A percentile compares a stretch with the other conserved stretches of the same genome.
Evolutionary conservation across 164 flowering plant species (phyloP).

Genomic region (Annona squamosa): DNA sequence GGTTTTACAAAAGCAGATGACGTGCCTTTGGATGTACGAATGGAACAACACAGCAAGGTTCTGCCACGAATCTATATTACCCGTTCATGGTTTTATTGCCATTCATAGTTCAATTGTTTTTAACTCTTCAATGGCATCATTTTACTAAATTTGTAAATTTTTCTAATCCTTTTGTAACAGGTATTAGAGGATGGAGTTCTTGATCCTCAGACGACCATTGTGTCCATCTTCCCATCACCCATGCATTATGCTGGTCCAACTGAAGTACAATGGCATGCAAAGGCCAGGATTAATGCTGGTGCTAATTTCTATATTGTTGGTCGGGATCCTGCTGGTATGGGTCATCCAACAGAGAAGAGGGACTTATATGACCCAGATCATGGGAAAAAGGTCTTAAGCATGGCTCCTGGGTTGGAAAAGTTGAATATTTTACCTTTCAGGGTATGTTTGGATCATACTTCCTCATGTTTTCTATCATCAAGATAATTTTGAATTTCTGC

Average conservation of each 20-base stretch:
- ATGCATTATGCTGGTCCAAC: slow-evolving; percentile 99
- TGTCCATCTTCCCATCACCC: slow-evolving; percentile 91
- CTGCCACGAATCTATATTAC: background rate
- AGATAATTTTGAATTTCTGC: background rate
- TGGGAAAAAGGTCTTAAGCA: slow-evolving; percentile 89
- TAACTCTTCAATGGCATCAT: background rate
- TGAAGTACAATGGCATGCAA: slow-evolving; percentile 99
- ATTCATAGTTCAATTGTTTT: background rate
- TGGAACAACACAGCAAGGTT: slow-evolving; percentile 98
- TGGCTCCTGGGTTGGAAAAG: slow-evolving; percentile 94
- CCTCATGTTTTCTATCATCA: background rate
- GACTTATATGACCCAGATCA: slow-evolving; percentile 96
- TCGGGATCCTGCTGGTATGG: slow-evolving; percentile 99
- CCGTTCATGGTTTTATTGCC: background rate
- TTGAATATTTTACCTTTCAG: slow-evolving; percentile 86
- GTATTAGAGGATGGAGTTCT: slow-evolving; percentile 93
- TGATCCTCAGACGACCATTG: slow-evolving; percentile 89
- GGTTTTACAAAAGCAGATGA: slow-evolving; percentile 92
- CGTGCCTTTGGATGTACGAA: slow-evolving; percentile 92
- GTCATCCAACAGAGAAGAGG: slow-evolving; percentile 90
- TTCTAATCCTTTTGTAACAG: slow-evolving; percentile 22
- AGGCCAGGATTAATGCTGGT: slow-evolving; percentile 93
- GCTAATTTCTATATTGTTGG: slow-evolving; percentile 96
- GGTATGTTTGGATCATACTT: slow-evolving; percentile 28
- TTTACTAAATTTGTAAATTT: background rate